Evolutionary conservation across 768 basidiomycete species (phyloP), one percentile per base, ranked within the genome.

Genomic region (Hemileccinum impolitum): DNA sequence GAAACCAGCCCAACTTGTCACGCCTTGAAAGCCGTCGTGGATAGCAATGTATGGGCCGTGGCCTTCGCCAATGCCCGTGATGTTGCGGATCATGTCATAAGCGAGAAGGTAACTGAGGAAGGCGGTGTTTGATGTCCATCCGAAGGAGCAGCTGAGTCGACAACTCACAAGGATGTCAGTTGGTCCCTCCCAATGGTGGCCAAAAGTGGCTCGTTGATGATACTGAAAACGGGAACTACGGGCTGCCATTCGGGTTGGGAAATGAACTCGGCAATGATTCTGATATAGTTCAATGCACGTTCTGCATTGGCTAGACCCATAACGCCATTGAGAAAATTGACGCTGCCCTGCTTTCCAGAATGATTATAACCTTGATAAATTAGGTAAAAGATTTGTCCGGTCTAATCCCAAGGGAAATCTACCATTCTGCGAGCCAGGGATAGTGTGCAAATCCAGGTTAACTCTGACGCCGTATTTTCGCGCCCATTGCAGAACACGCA

Each of bases 271-370:
- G 80, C 77, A 54, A 89, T 67, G 31, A 84, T 75, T 21, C 91
- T 79, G 52, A 94, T 82, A 57, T 87, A 84, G 63, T 87, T 78
- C 32, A 93, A 71, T 14, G 85, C 77, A 19, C 91, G 76, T 65
- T 93, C 77, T 10, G 87, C 92, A 60, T 94, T 94, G 39, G 90
- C 89, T 41, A 91, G 57, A 14, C 91, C 91, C 90, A 93, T 93
- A 46, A 83, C 80, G 15, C 85, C 84, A 47, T 73, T 66, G 54
- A 87, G 53, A 53, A 83, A 79, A 60, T 89, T 87, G 60, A 87
- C 66, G 19, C 68, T 67, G 5, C 87, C 89, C 9, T 58, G 38
- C 73, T 71, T 82, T 75, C 84, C 81, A 64, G 71, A 82, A 60
- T 84, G 78, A 55, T 82, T 82, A 52, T 74, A 77, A 23, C 76